Percentiles rank a stretch among this genome's conserved stretches.
Conservation (phyloP, 1,139 yeast genomes). For the Candida albicans region DNA sequence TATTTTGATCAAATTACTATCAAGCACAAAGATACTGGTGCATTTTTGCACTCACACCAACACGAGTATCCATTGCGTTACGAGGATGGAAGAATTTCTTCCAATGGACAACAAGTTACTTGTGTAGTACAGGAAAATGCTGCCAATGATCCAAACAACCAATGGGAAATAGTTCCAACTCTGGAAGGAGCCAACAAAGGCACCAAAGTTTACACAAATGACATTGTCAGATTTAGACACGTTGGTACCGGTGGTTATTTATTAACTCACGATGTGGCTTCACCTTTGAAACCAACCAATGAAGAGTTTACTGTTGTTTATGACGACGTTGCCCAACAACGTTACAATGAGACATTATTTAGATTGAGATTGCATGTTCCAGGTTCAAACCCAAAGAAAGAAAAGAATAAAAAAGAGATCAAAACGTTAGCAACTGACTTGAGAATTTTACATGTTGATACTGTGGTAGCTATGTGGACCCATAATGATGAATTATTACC, state of each 20-base stretch:
- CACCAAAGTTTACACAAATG: slow-evolving; percentile 49
- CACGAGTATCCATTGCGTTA: slow-evolving; percentile 80
- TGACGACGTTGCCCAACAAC: slow-evolving; percentile 49
- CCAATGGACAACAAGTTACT: slow-evolving; percentile 94
- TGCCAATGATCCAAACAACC: slow-evolving; percentile 60
- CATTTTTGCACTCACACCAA: slow-evolving; percentile 80
- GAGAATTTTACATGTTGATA: slow-evolving; percentile 76
- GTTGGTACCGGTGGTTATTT: slow-evolving; percentile 76
- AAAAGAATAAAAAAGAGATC: slow-evolving; percentile 46
- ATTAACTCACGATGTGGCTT: slow-evolving; percentile 94
- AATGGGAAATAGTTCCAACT: slow-evolving; percentile 86
- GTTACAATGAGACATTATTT: slow-evolving; percentile 74
- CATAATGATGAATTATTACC: slow-evolving; percentile 81
- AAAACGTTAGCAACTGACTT: slow-evolving; percentile 71
- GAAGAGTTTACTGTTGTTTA: slow-evolving; percentile 84
- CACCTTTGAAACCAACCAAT: slow-evolving; percentile 87
- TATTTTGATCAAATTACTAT: slow-evolving; percentile 76
- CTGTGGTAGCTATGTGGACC: slow-evolving; percentile 95
- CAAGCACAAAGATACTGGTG: slow-evolving; percentile 72
- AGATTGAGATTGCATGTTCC: slow-evolving; percentile 56
- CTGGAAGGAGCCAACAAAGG: slow-evolving; percentile 34
- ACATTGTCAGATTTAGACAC: slow-evolving; percentile 77
- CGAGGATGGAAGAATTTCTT: slow-evolving; percentile 94
- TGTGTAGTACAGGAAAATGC: slow-evolving; percentile 54
- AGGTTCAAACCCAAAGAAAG: slow-evolving; percentile 37